Evolutionary conservation across 1,284 basidiomycete species (phyloP).

Genomic region (Leccinum variabile): DNA sequence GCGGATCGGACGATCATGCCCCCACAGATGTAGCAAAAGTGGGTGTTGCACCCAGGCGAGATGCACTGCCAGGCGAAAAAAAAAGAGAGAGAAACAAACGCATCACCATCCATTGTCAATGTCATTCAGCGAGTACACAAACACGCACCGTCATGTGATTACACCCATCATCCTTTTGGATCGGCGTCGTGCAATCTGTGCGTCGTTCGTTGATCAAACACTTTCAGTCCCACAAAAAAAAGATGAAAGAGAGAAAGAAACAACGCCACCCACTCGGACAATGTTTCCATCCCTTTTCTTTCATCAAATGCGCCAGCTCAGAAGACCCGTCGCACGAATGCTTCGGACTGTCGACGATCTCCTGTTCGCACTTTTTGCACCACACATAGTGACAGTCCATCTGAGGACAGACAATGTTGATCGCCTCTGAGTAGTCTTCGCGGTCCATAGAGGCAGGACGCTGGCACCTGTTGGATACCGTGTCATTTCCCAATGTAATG

Average conservation of each 20-base stretch:
- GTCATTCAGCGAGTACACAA: background rate
- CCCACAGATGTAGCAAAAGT: constrained; percentile 66
- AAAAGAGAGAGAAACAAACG: background rate
- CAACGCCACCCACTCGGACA: constrained; percentile 48
- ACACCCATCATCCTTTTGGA: constrained; percentile 57
- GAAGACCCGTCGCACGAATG: constrained; percentile 61
- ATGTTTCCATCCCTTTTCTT: constrained; percentile 55
- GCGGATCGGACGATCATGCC: constrained; percentile 51
- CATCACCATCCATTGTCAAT: background rate
- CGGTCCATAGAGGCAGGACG: constrained; percentile 50
- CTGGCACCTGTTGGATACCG: constrained; percentile 40
- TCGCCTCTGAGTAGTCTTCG: constrained; percentile 43
- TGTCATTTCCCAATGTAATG: background rate
- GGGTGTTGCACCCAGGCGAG: constrained; percentile 59
- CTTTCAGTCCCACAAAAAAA: background rate
- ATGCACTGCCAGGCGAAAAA: constrained; percentile 46
- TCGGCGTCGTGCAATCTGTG: constrained; percentile 59
- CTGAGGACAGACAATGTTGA: constrained; percentile 47
- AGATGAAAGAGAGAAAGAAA: background rate
- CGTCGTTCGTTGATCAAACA: background rate
- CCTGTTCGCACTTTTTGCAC: constrained; percentile 57
- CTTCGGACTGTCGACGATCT: constrained; percentile 40
- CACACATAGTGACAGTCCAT: constrained; percentile 47
- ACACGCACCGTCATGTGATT: constrained; percentile 62
- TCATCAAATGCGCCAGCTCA: constrained; percentile 55